Conservation (phyloP, 306 rosid species). For the Fragaria vesca region DNA sequence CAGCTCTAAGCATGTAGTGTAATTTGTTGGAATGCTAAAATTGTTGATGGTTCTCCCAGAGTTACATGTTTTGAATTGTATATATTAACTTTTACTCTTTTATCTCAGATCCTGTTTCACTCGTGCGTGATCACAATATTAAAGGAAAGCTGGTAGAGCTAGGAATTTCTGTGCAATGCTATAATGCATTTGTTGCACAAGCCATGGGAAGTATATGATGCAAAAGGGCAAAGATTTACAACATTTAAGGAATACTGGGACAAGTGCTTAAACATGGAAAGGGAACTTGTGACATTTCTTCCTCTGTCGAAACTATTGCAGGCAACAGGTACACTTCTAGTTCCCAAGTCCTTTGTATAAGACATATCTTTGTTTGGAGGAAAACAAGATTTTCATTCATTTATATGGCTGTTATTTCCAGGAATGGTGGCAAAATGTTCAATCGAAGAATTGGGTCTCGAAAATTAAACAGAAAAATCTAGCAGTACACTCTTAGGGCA, state of each 20-base stretch:
- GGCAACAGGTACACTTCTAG: conserved; percentile 52
- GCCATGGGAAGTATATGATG: conserved; percentile 77
- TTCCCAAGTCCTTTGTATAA: neutral
- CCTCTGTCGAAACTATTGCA: conserved; percentile 73
- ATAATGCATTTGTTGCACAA: conserved; percentile 75
- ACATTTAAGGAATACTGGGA: conserved; percentile 76
- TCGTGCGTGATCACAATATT: conserved; percentile 67
- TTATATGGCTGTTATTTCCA: conserved; percentile 34
- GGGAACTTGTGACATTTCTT: conserved; percentile 47
- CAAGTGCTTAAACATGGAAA: conserved; percentile 57
- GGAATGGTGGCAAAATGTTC: conserved; percentile 50
- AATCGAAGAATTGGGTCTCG: conserved; percentile 71
- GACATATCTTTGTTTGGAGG: neutral
- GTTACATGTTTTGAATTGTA: conserved; percentile 19
- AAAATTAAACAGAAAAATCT: conserved; percentile 73
- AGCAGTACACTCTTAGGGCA: conserved; percentile 89
- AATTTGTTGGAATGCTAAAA: neutral
- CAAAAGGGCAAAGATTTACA: conserved; percentile 73
- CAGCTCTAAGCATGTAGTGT: conserved; percentile 29
- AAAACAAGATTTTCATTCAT: conserved; percentile 4
- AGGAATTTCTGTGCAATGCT: conserved; percentile 83
- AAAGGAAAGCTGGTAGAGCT: conserved; percentile 71
- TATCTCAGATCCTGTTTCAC: conserved; percentile 79
- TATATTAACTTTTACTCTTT: neutral
- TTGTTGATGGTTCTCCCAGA: neutral